Evolutionary conservation across 768 basidiomycete genomes (phyloP).

Genomic region (Hortiboletus flavorubellus): DNA sequence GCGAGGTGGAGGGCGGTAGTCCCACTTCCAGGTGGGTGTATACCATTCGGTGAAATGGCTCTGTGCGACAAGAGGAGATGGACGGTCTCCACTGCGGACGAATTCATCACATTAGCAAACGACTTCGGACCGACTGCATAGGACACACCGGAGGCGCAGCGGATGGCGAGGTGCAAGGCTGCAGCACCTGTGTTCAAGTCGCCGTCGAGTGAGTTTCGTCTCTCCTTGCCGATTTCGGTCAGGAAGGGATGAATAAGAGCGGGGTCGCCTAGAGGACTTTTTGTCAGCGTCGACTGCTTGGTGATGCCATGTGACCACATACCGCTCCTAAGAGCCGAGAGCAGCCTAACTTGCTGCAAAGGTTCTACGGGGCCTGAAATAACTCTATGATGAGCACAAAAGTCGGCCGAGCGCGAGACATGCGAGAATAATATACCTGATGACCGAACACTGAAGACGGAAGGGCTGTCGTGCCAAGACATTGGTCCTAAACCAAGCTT

Average conservation of each 20-base stretch:
- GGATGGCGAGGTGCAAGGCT: constrained; percentile 78
- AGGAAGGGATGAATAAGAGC: constrained; percentile 79
- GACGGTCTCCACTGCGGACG: constrained; percentile 58
- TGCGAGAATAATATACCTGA: constrained; percentile 8
- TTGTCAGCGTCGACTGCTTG: not conserved
- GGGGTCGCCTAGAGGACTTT: constrained; percentile 55
- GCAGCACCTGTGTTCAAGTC: constrained; percentile 67
- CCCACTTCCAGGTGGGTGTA: constrained; percentile 70
- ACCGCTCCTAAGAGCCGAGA: constrained; percentile 63
- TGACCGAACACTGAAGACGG: constrained; percentile 17
- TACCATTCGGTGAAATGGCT: constrained; percentile 74
- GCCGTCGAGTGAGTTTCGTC: constrained; percentile 44
- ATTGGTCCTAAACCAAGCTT: constrained; percentile 8
- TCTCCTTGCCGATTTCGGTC: constrained; percentile 69
- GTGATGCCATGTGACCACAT: constrained; percentile 14
- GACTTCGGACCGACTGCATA: not conserved
- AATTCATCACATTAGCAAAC: constrained; percentile 1
- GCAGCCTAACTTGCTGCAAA: constrained; percentile 61
- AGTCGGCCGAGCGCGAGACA: not conserved
- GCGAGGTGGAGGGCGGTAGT: constrained; percentile 72
- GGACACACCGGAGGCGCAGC: constrained; percentile 69
- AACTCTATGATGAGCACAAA: constrained; percentile 4
- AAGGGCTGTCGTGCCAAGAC: constrained; percentile 17
- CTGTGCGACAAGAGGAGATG: constrained; percentile 65
- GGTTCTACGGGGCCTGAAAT: constrained; percentile 36